A percentile compares a stretch with the other conserved stretches of the same genome.
Evolutionary conservation across 2,329 filamentous ascomycete species (phyloP).

Genomic region (Cladosporium sp.): DNA sequence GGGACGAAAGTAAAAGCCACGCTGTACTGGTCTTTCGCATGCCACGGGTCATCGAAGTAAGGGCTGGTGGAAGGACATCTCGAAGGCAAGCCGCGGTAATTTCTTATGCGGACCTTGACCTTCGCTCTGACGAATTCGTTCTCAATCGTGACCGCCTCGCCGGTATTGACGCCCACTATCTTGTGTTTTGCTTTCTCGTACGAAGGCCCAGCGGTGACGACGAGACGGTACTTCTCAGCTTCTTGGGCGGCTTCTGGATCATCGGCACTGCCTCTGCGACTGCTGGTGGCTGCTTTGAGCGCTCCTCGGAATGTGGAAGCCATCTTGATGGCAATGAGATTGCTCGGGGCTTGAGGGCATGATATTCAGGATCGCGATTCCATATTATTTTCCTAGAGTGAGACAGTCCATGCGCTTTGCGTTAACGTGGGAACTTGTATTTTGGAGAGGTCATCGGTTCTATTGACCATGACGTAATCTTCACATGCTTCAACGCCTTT

Average conservation of each 20-base stretch:
- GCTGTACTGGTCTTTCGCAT: slow-evolving; percentile 75
- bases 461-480: too few relatives aligned
- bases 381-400: too few relatives aligned
- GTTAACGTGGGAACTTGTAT: too few relatives aligned
- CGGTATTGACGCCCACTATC: slow-evolving; percentile 68
- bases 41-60: slow-evolving; percentile 71
- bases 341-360: too few relatives aligned
- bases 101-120: slow-evolving; percentile 70
- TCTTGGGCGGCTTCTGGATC: slow-evolving; percentile 35
- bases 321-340: slow-evolving; percentile 14
- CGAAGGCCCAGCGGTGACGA: slow-evolving; percentile 71
- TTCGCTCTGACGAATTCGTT: slow-evolving; percentile 61
- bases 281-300: slow-evolving; percentile 14
- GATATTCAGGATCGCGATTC: too few relatives aligned
- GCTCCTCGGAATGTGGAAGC: slow-evolving; percentile 22
- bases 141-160: slow-evolving; percentile 57
- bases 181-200: slow-evolving; percentile 68
- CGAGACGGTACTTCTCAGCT: slow-evolving; percentile 64
- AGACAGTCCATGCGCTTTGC: too few relatives aligned
- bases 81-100: slow-evolving; percentile 60
- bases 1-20: slow-evolving; percentile 75
- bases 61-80: slow-evolving; percentile 61
- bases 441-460: too few relatives aligned
- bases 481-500: too few relatives aligned
- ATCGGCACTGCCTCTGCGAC: slow-evolving; percentile 16